These are phyloP conservation scores for Golubevia sp. DNA, from an alignment of 1,284 basidiomycete genomes.

Conservation along the genomic window DNA sequence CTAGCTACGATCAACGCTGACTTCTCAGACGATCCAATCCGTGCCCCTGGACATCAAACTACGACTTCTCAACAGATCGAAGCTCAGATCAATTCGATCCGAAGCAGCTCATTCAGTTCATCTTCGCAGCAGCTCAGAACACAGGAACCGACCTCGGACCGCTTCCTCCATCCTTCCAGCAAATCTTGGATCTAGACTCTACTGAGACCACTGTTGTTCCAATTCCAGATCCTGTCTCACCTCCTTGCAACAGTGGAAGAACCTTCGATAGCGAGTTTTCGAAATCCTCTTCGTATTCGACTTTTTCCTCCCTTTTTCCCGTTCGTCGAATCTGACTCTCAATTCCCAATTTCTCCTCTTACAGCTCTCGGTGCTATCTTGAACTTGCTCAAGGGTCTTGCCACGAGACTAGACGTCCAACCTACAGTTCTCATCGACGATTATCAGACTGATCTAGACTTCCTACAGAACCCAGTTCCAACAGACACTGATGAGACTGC, in stretches of 20 bases:
- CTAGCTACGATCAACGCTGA: constrained; percentile 50
- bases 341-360: too few relatives aligned
- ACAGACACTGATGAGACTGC: constrained; percentile 40
- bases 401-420: constrained; percentile 32
- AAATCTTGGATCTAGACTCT: constrained; percentile 36
- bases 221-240: constrained; percentile 41
- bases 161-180: constrained; percentile 39
- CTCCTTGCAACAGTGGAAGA: constrained; percentile 39
- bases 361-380: constrained; percentile 45
- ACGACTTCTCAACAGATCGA: constrained; percentile 45
- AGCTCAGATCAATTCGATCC: constrained; percentile 43
- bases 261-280: constrained; percentile 54
- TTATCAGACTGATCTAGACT: constrained; percentile 52
- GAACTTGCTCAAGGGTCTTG: constrained; percentile 34
- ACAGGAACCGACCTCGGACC: constrained; percentile 41
- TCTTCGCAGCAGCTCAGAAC: constrained; percentile 34
- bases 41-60: constrained; percentile 35
- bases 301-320: too few relatives aligned
- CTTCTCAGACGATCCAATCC: constrained; percentile 28
- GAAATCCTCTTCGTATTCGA: too few relatives aligned
- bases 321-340: too few relatives aligned
- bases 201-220: constrained; percentile 44
- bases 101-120: constrained; percentile 52
- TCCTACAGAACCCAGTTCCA: constrained; percentile 50
- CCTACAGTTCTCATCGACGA: constrained; percentile 46